A percentile compares a stretch with the other conserved stretches of the same genome.
These are phyloP conservation scores for Tuctoria greenei DNA, from an alignment of 176 grass and related monocot genomes.

Conservation along the genomic window DNA sequence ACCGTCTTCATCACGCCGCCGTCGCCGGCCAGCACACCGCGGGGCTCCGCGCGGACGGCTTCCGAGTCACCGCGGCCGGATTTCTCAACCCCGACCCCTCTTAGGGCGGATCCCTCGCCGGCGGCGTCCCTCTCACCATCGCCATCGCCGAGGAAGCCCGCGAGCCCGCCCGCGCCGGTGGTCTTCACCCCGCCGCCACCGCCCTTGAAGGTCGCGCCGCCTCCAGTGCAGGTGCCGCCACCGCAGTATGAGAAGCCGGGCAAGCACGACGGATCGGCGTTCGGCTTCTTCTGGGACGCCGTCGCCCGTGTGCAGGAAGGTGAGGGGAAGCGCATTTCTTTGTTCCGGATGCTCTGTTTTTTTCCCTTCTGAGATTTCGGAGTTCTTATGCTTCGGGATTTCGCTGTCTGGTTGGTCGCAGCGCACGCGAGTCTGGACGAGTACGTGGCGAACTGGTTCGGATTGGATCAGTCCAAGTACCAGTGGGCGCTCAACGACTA, in stretches of 20 bases:
- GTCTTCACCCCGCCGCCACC: conserved; percentile 28
- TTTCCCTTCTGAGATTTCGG: not conserved
- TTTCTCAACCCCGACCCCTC: conserved; percentile 31
- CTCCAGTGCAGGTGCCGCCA: conserved; percentile 75
- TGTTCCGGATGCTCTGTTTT: not conserved
- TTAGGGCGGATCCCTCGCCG: conserved; percentile 11
- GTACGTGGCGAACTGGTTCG: conserved; percentile 85
- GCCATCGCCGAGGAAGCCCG: conserved; percentile 17
- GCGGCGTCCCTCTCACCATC: not conserved
- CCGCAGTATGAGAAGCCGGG: conserved; percentile 60
- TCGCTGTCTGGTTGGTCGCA: conserved; percentile 7
- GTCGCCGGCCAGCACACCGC: conserved; percentile 45
- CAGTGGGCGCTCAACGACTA: conserved; percentile 97
- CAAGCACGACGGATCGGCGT: conserved; percentile 58
- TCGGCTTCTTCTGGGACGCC: conserved; percentile 90
- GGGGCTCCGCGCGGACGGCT: conserved; percentile 23
- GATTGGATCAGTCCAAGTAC: conserved; percentile 92
- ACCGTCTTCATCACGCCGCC: conserved; percentile 91
- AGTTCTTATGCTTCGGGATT: conserved; percentile 18
- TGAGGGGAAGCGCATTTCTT: conserved; percentile 26
- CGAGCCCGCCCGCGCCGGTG: conserved; percentile 19
- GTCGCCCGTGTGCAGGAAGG: conserved; percentile 85
- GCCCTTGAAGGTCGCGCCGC: conserved; percentile 39
- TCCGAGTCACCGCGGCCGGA: conserved; percentile 28
- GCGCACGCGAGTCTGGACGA: conserved; percentile 76